phyloP scores from a whole-genome alignment of 2,329 filamentous ascomycete genomes.

The Dothistroma septosporum region DNA sequence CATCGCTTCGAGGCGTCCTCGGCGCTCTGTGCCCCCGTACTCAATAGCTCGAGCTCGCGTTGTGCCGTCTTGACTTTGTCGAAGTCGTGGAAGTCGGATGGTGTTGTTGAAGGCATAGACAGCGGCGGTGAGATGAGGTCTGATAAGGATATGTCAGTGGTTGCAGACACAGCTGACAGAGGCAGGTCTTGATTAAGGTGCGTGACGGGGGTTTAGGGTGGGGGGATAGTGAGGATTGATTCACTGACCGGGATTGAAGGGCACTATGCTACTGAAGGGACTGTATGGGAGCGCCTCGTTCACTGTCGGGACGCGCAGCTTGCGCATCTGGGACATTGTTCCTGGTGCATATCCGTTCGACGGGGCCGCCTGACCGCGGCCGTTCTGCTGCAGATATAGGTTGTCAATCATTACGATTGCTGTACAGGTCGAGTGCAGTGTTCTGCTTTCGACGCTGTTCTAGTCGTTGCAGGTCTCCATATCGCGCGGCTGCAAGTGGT shows the following conservation, averaged over 20 bases:
- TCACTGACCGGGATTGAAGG: conserved; percentile 67
- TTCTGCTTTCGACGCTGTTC: background rate
- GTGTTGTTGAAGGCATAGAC: conserved; percentile 38
- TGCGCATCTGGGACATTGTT: conserved; percentile 8
- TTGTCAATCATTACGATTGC: conserved; percentile 13
- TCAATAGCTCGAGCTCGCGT: conserved; percentile 61
- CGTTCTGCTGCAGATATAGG: conserved; percentile 1
- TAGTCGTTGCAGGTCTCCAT: background rate
- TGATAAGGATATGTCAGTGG: conserved; percentile 22
- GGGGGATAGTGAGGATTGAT: conserved; percentile 9
- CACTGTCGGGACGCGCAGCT: conserved; percentile 47
- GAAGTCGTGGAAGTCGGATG: conserved; percentile 32
- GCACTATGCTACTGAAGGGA: conserved; percentile 73
- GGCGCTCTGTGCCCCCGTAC: conserved; percentile 61
- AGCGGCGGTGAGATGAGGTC: conserved; percentile 46
- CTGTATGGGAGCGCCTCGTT: conserved; percentile 78
- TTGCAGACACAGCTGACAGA: background rate
- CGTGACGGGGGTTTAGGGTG: background rate
- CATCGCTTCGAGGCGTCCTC: conserved; percentile 60
- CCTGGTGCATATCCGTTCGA: conserved; percentile 16
- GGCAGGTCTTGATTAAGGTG: background rate
- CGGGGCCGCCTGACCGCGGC: conserved; percentile 11
- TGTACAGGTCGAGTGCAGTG: background rate
- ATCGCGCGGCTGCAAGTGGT: background rate
- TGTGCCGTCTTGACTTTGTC: conserved; percentile 22